Base-by-base conservation (phyloP, 441 rosid species). In the Syzygium malaccense region DNA sequence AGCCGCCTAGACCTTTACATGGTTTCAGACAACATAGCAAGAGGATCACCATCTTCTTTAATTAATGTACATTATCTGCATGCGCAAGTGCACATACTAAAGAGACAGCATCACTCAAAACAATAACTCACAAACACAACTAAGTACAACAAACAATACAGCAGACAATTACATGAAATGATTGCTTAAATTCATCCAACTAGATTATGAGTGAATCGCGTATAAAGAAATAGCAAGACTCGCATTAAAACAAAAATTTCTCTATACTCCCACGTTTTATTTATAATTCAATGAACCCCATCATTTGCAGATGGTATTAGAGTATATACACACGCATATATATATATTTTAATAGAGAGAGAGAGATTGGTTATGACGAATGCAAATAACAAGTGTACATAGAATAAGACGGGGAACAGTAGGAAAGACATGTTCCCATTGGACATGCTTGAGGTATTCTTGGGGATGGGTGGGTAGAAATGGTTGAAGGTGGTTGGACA, bases 401-500 rank as follows among this genome's bases (percentile, higher is more conserved):
- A 87, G 85, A 51, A 83, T 85, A 91, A 89, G 88, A 89, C 64
- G 68, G 60, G 87, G 56, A 17, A 75, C 28, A 71, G 58, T 23
- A 88, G 89, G 88, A 80, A 89, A 75, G 88, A 23, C 88, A 68
- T 87, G 92, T 93, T 94, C 91, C 88, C 88, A 90, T 92, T 93
- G 92, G 93, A 90, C 87, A 88, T 91, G 85, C 85, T 90, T 5
- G 45, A 85, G 87, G 89, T 60, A 49, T 88, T 64, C 85, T 51
- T 48, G 86, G 89, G 58, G n/a, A 78, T 87, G 88, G 98, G 97
- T 95, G 91, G 98, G 94, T 96, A 93, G 95, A 94, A 95, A 94
- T 95, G 95, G 99, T 95, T 97, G 96, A 94, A 96, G 96, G 98
- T 97, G 94, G 99, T 95, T 96, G 98, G 97, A 86, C 94, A 55